A percentile compares a stretch with the other conserved stretches of the same genome.
These are phyloP conservation scores for Fomitopsis serialis DNA, from an alignment of 768 basidiomycete species.

Conservation along the genomic window DNA sequence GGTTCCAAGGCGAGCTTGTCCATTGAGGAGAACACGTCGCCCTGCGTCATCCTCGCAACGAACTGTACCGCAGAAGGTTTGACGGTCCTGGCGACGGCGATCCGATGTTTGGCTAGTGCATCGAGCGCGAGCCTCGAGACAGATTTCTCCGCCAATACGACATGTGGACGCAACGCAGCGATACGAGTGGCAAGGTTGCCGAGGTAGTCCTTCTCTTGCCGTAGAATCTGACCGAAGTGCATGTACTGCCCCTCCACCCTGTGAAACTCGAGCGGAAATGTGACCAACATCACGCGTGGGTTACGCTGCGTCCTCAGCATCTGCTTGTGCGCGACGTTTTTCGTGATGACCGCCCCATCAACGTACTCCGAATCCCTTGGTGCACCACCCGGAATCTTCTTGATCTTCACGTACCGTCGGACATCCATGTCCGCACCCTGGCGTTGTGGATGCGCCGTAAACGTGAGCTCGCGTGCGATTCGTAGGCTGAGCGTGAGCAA, in stretches of 20 bases:
- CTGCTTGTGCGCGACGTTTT: slow-evolving; percentile 94
- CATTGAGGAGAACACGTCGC: slow-evolving; percentile 92
- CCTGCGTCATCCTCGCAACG: slow-evolving; percentile 91
- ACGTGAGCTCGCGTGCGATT: slow-evolving; percentile 81
- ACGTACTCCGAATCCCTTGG: slow-evolving; percentile 96
- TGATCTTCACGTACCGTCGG: slow-evolving; percentile 93
- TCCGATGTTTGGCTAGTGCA: slow-evolving; percentile 75
- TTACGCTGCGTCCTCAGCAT: slow-evolving; percentile 82
- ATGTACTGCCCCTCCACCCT: slow-evolving; percentile 91
- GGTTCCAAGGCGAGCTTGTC: slow-evolving; percentile 90
- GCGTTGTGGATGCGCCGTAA: slow-evolving; percentile 61
- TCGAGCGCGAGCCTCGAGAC: slow-evolving; percentile 91
- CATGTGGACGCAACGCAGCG: slow-evolving; percentile 85
- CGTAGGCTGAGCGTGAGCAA: slow-evolving; percentile 78
- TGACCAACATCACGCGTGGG: slow-evolving; percentile 93
- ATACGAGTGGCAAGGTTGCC: slow-evolving; percentile 84
- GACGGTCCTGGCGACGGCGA: slow-evolving; percentile 86
- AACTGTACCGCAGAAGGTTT: slow-evolving; percentile 84
- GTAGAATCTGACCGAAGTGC: slow-evolving; percentile 84
- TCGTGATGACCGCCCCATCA: slow-evolving; percentile 93
- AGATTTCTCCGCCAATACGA: slow-evolving; percentile 87
- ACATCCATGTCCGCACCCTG: slow-evolving; percentile 95
- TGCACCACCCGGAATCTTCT: slow-evolving; percentile 93
- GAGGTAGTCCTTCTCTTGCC: slow-evolving; percentile 92
- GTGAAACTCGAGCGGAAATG: slow-evolving; percentile 92